Evolutionary conservation across 1,284 basidiomycete species (phyloP), one percentile per base, ranked within the genome.

Genomic region (Ganoderma sp.): DNA sequence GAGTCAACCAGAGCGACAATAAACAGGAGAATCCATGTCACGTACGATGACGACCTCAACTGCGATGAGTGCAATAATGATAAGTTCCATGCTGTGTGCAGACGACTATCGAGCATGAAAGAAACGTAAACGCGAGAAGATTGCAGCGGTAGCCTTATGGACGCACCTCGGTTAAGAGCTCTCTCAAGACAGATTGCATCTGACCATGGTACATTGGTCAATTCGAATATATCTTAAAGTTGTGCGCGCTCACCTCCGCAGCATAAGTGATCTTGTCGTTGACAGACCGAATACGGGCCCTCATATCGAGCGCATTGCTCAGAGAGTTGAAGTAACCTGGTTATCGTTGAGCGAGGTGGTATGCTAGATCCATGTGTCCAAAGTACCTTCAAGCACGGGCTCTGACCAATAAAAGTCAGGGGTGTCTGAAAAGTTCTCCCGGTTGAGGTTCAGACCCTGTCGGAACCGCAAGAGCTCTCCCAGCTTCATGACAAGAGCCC

Each of bases 221-320:
- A 6, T 2, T 54, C 9, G 7, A 63, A 25, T 28, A 17, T 59
- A 61, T 62, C 68, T 52, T 22, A 48, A 56, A 50, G 63, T 4
- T 56, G 60, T 71, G 65, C 34, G 67, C 65, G 65, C 84, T 78
- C 41, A 91, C 90, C 82, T 97, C 95, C 15, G 93, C 91, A 9
- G 95, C 94, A 79, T 97, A 97, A 15, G 94, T 96, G 68, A 97
- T 95, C 78, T 97, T 97, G 75, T 94, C 92, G 77, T 97, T 97
- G 65, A 97, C 87, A 0, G 91, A 88, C 43, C 88, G 85, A 3
- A 93, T 94, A 37, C 95, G 87, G 45, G 88, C 83, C 75, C 89
- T 90, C 71, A 97, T 90, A 76, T 97, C 95, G 52, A 97, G 83
- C 17, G 95, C 94, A 65, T 87, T 83, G 63, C 89, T 92, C 75